Base-by-base conservation (phyloP, 805 yeast genomes). In the Diddensiella caesifluorescens region DNA sequence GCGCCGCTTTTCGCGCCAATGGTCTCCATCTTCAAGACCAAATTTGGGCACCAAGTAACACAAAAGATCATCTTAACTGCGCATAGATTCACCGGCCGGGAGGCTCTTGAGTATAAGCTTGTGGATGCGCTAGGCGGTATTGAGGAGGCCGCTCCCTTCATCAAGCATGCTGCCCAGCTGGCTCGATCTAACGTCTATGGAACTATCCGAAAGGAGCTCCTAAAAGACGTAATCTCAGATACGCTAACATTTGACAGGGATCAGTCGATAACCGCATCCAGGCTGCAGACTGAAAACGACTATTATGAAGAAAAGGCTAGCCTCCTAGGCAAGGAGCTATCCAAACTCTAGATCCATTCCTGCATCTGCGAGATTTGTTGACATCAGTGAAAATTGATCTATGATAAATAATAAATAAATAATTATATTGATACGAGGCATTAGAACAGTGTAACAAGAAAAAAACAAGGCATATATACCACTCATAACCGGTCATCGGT, bases 1-100 rank as follows among this genome's bases (percentile, higher is more conserved):
- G 64, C 69, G 5, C 63, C 64, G 25, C 50, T 64, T 27, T 52
- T 53, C 27, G 53, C 61, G 4, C 63, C 67, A 18, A 53, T 64
- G 60, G 51, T 64, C 52, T 51, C 59, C 13, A 54, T 64, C 13
- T 57, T 63, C 50, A 47, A 56, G 27, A 54, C 46, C 41, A 56
- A 61, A 38, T 52, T 47, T 20, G 63, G 68, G 10, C 45, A 52
- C n/a, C 50, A 37, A 35, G 37, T 51, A 3, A 52, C 61, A 32
- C 61, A 59, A 30, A 53, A 54, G 43, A 56, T 60, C 34, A 57
- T 57, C 20, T 44, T 62, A 25, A 54, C 56, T 22, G 69, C 63
- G 13, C 59, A 60, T 28, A 47, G 69, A 23, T 64, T 60, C 49
- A 35, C 61, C 3, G 62, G 54, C n/a, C 39, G 38, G 26, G 58